Conservation (phyloP, 306 rosid genomes). For the Hippophae rhamnoides region DNA sequence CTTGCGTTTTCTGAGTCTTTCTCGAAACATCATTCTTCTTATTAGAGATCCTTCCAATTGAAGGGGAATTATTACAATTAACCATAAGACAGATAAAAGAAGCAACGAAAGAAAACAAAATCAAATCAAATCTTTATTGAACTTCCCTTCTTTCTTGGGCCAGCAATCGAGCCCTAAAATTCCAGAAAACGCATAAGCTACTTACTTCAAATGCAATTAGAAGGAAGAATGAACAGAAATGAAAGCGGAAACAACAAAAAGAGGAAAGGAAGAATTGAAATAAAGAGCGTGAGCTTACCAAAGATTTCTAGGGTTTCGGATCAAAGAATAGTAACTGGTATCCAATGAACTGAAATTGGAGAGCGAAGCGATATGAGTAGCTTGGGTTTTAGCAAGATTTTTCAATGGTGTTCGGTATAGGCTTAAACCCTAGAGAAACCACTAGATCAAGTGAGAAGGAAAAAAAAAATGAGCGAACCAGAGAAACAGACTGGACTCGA, state of each 20-base stretch:
- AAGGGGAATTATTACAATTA: not conserved
- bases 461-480: not conserved
- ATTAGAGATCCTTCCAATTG: not conserved
- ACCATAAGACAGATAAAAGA: not conserved
- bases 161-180: slow-evolving; percentile 12
- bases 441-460: slow-evolving; percentile 8
- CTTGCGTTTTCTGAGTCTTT: too few species aligned
- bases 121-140: not conserved
- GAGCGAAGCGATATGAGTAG: slow-evolving; percentile 5
- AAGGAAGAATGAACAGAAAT: slow-evolving; percentile 1
- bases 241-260: not conserved
- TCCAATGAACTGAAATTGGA: slow-evolving; percentile 1
- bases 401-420: not conserved
- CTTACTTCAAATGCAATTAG: not conserved
- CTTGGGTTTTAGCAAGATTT: not conserved
- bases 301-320: slow-evolving; percentile 11
- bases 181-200: not conserved
- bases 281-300: slow-evolving; percentile 11
- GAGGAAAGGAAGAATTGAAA: not conserved
- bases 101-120: not conserved
- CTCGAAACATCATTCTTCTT: not conserved
- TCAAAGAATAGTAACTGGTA: not conserved
- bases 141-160: not conserved
- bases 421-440: slow-evolving; percentile 25
- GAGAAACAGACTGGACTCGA: not conserved